Base-by-base conservation (phyloP, 2,329 filamentous ascomycete genomes). In the Curvularia lunata region DNA sequence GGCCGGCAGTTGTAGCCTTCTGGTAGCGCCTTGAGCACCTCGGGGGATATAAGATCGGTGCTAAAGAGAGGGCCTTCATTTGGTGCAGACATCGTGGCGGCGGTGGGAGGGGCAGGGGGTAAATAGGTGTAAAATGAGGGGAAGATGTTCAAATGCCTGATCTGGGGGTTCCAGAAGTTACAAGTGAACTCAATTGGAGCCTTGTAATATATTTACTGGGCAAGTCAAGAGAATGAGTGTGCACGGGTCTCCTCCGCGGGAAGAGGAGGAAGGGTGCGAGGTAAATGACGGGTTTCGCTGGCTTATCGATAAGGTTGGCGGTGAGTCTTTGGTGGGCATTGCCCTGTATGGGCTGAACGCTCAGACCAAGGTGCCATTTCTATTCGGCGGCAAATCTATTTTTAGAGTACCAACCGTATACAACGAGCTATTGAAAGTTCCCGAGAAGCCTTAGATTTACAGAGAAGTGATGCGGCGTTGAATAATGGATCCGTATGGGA, bases 1-100 rank as follows among this genome's bases (percentile, higher is more conserved):
- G 94, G 88, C 25, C 95, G 92, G 72, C 96, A 85, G 27, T 83
- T 86, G 83, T 98, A 98, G 70, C 90, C 89, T 67, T 88, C 81
- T 42, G 95, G 94, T 0, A 98, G 87, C 18, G 83, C 84, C 40
- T 87, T 82, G 59, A 86, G 80, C 67, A 97, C 90, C 52, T 85
- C 82, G 19, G 91, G 86, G 23, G 91, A 92, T 77, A 98, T 88
- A 72, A 97, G 88, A 61, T 86, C 80, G 62, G 85, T 74, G 56
- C 88, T 85, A 84, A 97, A 97, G 76, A 97, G 90, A 34, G 86
- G 88, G 27, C 70, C 65, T 65, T 75, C 71, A 50, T 64, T 66
- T 48, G 66, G 55, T 56, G 65, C 48, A 27, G 47, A 34, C 34
- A 40, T 40, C 40, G 34, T 40, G 5, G 25, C n/a, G 27, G 18